These are phyloP conservation scores for Pyrenochaeta sp. DNA, from an alignment of 2,329 filamentous ascomycete genomes.

Conservation along the genomic window DNA sequence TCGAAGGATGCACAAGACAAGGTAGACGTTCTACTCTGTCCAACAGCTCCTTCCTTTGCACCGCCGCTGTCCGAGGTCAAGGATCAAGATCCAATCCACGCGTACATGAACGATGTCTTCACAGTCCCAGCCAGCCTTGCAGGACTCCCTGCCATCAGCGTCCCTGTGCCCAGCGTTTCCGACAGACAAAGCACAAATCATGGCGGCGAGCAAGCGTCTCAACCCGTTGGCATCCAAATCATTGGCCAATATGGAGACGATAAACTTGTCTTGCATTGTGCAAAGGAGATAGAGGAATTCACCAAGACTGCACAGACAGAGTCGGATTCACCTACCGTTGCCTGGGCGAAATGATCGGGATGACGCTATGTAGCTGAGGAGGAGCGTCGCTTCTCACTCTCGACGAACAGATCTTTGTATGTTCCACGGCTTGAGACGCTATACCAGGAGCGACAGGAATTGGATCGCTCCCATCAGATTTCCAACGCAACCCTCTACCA, in stretches of 20 bases:
- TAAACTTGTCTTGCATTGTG: conserved; percentile 66
- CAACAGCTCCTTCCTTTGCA: conserved; percentile 81
- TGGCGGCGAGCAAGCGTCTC: too few species aligned
- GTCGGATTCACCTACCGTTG: conserved; percentile 12
- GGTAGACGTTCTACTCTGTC: conserved; percentile 87
- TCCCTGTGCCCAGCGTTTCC: conserved; percentile 66
- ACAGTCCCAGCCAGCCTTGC: conserved; percentile 94
- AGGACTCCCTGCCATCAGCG: conserved; percentile 84
- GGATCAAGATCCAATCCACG: conserved; percentile 67
- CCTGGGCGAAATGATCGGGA: too few species aligned
- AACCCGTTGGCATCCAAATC: conserved; percentile 73
- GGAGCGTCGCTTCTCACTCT: too few species aligned
- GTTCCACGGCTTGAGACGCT: too few species aligned
- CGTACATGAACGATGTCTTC: conserved; percentile 93
- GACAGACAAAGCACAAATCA: conserved; percentile 35
- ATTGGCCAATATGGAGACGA: conserved; percentile 86
- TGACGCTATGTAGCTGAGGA: too few species aligned
- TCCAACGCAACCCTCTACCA: too few species aligned
- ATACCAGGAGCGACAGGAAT: too few species aligned
- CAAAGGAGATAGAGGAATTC: conserved; percentile 45
- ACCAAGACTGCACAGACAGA: conserved; percentile 7
- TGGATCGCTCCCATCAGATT: too few species aligned
- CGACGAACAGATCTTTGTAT: too few species aligned
- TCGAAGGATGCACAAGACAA: conserved; percentile 61
- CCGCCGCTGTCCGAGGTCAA: conserved; percentile 69